Conservation (phyloP, 306 rosid species). For the Cucumis sativus region Cucumber_9930_V3 NC_026655.2:25770501-25771000, state of each 20-base stretch:
- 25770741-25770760: slow-evolving; percentile 10
- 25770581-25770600: too few relatives aligned
- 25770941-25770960: slow-evolving; percentile 17
- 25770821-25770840: slow-evolving; percentile 53
- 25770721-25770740: background rate
- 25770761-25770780: slow-evolving; percentile 75
- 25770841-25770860: slow-evolving; percentile 46
- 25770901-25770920: slow-evolving; percentile 30
- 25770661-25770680: too few relatives aligned
- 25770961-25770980: slow-evolving; percentile 24
- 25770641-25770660: too few relatives aligned
- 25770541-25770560: too few relatives aligned
- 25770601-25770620: too few relatives aligned
- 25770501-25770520: too few relatives aligned
- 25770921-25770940: slow-evolving; percentile 32
- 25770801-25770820: slow-evolving; percentile 25
- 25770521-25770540: too few relatives aligned
- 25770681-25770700: background rate
- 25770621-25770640: too few relatives aligned
- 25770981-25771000: slow-evolving; percentile 40
- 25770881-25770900: slow-evolving; percentile 42
- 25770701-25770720: background rate
- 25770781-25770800: slow-evolving; percentile 62
- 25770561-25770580: too few relatives aligned
- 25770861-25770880: slow-evolving; percentile 31